Evolutionary conservation across 257 asterid genomes (phyloP).

Genomic region (Solanum pinnatisectum): DNA sequence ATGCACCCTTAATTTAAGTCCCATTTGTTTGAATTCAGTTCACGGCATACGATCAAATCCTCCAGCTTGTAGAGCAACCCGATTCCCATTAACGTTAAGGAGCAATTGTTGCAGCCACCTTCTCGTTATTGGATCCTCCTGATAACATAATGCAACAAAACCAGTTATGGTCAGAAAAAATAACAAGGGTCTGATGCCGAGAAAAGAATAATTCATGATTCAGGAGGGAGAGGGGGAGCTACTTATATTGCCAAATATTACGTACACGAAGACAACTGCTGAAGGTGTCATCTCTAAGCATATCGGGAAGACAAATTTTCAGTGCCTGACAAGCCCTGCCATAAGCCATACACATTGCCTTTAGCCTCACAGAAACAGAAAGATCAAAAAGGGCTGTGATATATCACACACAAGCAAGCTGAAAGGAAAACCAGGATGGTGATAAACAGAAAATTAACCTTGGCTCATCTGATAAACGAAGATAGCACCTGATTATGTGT

Average conservation of each 20-base stretch:
- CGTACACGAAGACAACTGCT: constrained; percentile 19
- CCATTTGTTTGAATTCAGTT: not conserved
- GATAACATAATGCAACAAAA: not conserved
- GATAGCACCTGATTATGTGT: constrained; percentile 26
- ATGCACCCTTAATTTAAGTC: not conserved
- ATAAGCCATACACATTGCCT: not conserved
- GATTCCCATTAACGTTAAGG: constrained; percentile 60
- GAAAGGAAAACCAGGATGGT: not conserved
- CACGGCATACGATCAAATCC: constrained; percentile 52
- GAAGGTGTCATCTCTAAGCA: constrained; percentile 27
- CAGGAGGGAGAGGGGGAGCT: not conserved
- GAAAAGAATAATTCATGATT: not conserved
- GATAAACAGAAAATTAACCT: constrained; percentile 13
- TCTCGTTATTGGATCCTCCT: constrained; percentile 71
- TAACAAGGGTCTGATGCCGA: not conserved
- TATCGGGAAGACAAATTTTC: constrained; percentile 11
- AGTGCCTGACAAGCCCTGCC: constrained; percentile 18
- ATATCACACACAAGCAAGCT: not conserved
- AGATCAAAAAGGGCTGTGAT: not conserved
- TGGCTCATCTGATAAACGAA: constrained; percentile 16
- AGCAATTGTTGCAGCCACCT: constrained; percentile 82
- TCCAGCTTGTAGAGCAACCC: constrained; percentile 52
- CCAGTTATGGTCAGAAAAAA: not conserved
- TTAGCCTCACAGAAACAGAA: not conserved
- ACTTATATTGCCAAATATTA: not conserved